A percentile compares a stretch with the other conserved stretches of the same genome.
Evolutionary conservation across 768 basidiomycete species (phyloP).

Genomic region (Pisolithus orientalis): DNA sequence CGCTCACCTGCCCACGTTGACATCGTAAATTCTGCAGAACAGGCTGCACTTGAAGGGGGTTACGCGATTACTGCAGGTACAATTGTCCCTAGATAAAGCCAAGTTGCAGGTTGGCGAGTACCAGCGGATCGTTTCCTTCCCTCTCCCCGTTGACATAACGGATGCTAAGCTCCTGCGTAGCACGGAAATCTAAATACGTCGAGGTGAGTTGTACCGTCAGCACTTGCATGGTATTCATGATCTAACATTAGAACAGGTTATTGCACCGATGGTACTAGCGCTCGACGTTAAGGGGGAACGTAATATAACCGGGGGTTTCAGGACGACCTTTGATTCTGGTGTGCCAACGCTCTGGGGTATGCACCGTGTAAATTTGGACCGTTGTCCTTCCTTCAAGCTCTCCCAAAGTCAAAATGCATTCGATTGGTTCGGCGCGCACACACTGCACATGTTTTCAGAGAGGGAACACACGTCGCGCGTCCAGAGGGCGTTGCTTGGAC

Average conservation of each 20-base stretch:
- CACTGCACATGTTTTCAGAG: conserved; percentile 25
- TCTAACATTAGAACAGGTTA: conserved; percentile 17
- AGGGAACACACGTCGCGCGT: conserved; percentile 17
- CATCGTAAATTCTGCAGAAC: conserved; percentile 15
- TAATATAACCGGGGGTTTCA: conserved; percentile 21
- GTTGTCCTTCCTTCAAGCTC: conserved; percentile 28
- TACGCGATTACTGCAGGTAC: conserved; percentile 13
- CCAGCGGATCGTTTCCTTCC: conserved; percentile 29
- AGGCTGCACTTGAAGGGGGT: conserved; percentile 12
- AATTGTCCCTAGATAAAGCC: neutral
- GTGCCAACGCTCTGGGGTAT: conserved; percentile 28
- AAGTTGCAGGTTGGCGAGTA: conserved; percentile 12
- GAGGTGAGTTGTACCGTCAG: conserved; percentile 17
- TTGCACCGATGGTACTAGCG: conserved; percentile 11
- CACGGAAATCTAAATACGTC: conserved; percentile 50
- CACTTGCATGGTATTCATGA: neutral
- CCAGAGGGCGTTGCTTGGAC: neutral
- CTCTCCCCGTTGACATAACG: conserved; percentile 37
- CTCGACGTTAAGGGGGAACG: conserved; percentile 13
- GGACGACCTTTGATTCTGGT: conserved; percentile 13
- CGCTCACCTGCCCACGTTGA: conserved; percentile 17
- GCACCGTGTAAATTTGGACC: conserved; percentile 33
- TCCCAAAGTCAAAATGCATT: conserved; percentile 3
- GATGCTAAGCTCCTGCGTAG: conserved; percentile 38
- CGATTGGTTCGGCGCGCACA: conserved; percentile 30